A percentile compares a stretch with the other conserved stretches of the same genome.
Conservation (phyloP, 2,329 filamentous ascomycete genomes). For the Apiospora sp. region DNA sequence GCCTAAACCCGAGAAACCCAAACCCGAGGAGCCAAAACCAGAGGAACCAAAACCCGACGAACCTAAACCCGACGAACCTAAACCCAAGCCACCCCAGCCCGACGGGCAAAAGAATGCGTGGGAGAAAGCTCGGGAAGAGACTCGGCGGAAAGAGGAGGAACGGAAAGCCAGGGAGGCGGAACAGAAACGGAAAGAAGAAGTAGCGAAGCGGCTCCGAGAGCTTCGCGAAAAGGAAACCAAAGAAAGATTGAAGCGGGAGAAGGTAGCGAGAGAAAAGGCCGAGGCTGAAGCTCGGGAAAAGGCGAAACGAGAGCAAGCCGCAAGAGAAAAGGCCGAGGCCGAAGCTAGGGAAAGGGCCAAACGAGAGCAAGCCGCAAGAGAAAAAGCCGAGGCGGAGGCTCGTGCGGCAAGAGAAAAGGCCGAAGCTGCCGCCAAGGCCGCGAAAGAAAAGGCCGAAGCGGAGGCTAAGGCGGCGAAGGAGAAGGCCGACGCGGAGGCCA, state of each 20-base stretch:
- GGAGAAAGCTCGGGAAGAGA: slow-evolving; percentile 76
- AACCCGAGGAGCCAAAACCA: slow-evolving; percentile 29
- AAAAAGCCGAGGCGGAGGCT: slow-evolving; percentile 44
- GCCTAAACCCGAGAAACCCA: slow-evolving; percentile 30
- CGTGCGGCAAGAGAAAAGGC: slow-evolving; percentile 58
- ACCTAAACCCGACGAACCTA: slow-evolving; percentile 31
- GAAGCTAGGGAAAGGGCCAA: slow-evolving; percentile 50
- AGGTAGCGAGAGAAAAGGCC: slow-evolving; percentile 44
- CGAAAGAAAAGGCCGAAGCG: slow-evolving; percentile 54
- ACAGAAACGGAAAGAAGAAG: slow-evolving; percentile 65
- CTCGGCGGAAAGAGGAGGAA: slow-evolving; percentile 68
- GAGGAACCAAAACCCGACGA: slow-evolving; percentile 27
- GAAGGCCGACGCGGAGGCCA: slow-evolving; percentile 46
- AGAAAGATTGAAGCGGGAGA: slow-evolving; percentile 49
- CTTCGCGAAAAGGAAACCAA: slow-evolving; percentile 63
- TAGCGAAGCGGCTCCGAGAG: slow-evolving; percentile 60
- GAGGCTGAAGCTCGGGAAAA: slow-evolving; percentile 42
- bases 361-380: slow-evolving; percentile 42
- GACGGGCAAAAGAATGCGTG: slow-evolving; percentile 60
- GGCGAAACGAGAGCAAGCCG: slow-evolving; percentile 60
- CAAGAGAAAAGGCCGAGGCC: slow-evolving; percentile 64
- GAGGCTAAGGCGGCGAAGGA: slow-evolving; percentile 48
- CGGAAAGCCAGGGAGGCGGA: slow-evolving; percentile 68
- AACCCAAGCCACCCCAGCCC: slow-evolving; percentile 31
- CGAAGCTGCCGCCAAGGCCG: slow-evolving; percentile 64